Evolutionary conservation across 2,329 filamentous ascomycete species (phyloP), one percentile per base, ranked within the genome.

Genomic region (Orbilia ellipsospora): DNA sequence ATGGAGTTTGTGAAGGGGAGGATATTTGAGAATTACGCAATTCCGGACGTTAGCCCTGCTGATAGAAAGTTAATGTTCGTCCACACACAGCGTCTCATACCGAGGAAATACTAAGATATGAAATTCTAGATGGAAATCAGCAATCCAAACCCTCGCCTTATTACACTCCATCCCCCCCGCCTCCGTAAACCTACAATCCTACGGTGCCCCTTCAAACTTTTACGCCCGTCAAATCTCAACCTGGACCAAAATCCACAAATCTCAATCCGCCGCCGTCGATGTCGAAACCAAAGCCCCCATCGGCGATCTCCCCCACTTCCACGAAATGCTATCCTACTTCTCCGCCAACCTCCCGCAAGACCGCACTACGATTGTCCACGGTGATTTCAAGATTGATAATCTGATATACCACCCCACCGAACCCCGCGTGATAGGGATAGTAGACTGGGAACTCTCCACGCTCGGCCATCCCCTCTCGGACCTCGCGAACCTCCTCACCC

Each of bases 391-490:
- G 85, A 96, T 94, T 80, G 92, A 95, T 82, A 95, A 95, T 80
- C 82, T 94, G 78, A 89, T 95, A 48, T 99, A 96, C 82, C 92
- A 97, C 84, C 91, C 92, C 83, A 94, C 92, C 0, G 91, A 94
- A 82, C 89, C 94, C 4, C 86, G 90, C 63, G 94, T 98, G 12
- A 94, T 98, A 82, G 95, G 94, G 2, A 93, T 98, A 65, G 84
- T 98, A 4, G 95, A 99, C 84, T 98, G 94, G 94, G 95, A 98
- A 84, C 97, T 99, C 93, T 93, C 93, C 42, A 98, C 95, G 0
- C 90, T 97, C 65, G 95, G 95, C n/a, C 94, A 99, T 82, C 95
- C 95, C 0, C 87, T 98, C 20, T 94, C 92, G 4, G 95, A 99
- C 81, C 85, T 98, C 48, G 90, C 82, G 3, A 98, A 98, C 83